These are phyloP conservation scores for Chlorella sp. DNA, from an alignment of 139 green algal species.

Conservation along the genomic window DNA sequence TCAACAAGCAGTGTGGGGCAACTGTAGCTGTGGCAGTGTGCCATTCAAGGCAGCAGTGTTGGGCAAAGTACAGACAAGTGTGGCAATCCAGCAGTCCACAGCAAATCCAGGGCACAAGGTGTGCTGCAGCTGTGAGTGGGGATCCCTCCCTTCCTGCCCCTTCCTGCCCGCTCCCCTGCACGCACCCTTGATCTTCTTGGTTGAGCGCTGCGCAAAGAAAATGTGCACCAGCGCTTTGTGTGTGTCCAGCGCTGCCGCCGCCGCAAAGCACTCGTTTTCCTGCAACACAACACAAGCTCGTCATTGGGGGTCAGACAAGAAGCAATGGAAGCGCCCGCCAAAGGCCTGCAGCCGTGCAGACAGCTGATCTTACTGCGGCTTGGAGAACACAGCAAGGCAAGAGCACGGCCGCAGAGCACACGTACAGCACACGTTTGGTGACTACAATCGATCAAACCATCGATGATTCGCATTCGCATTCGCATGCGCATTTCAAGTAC, in stretches of 20 bases:
- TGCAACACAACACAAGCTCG: conserved; percentile 21
- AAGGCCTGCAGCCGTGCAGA: not conserved
- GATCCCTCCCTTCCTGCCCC: not conserved
- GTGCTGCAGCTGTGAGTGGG: not conserved
- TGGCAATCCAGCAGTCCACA: no score
- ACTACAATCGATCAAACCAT: no score
- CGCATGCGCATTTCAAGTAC: not conserved
- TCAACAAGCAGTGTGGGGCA: not conserved
- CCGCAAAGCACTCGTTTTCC: conserved; percentile 81
- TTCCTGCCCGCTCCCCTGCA: not conserved
- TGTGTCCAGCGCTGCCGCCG: conserved; percentile 76
- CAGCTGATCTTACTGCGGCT: not conserved
- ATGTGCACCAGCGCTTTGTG: conserved; percentile 98
- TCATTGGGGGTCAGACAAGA: not conserved
- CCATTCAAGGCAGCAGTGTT: no score
- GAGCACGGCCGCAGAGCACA: no score
- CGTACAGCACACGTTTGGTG: not conserved
- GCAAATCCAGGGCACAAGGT: no score
- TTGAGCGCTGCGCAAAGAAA: conserved; percentile 96
- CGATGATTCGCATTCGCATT: not conserved
- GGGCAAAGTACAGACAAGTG: no score
- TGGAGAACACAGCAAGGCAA: not conserved
- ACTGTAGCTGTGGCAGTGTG: not conserved
- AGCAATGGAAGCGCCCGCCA: not conserved
- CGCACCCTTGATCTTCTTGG: conserved; percentile 80